phyloP scores from a whole-genome alignment of 2,329 filamentous ascomycete species.

The Fonsecaea erecta region DNA sequence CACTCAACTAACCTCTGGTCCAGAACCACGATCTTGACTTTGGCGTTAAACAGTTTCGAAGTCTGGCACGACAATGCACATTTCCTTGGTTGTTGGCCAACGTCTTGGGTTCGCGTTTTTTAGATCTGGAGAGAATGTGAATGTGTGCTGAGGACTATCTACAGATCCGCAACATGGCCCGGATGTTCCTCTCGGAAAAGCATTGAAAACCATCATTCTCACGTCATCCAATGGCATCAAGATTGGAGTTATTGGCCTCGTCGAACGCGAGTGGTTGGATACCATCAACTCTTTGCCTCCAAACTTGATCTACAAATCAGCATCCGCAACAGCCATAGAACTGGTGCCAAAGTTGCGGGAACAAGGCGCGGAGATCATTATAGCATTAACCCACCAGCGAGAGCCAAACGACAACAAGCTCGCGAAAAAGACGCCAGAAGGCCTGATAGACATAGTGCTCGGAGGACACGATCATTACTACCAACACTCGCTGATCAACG shows the following conservation, averaged over 20 bases:
- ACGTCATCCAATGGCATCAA: constrained; percentile 83
- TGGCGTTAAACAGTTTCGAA: constrained; percentile 77
- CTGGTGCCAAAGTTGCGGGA: constrained; percentile 73
- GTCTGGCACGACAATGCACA: constrained; percentile 72
- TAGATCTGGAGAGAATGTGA: not conserved
- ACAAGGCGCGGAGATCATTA: constrained; percentile 79
- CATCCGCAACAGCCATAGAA: constrained; percentile 73
- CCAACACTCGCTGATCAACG: constrained; percentile 74
- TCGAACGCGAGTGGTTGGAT: constrained; percentile 85
- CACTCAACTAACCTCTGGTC: not conserved
- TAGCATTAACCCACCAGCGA: constrained; percentile 82
- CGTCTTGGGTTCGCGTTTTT: constrained; percentile 50
- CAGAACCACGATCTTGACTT: constrained; percentile 94
- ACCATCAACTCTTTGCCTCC: constrained; percentile 87
- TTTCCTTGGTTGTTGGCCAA: constrained; percentile 93
- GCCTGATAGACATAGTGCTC: constrained; percentile 80
- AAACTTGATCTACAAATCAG: constrained; percentile 79
- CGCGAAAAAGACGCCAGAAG: constrained; percentile 70
- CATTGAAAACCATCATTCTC: constrained; percentile 74
- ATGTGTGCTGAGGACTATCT: constrained; percentile 60
- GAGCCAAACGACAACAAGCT: constrained; percentile 90
- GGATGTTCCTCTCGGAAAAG: constrained; percentile 74
- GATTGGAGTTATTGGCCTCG: constrained; percentile 81
- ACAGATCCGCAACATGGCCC: constrained; percentile 80
- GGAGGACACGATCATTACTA: constrained; percentile 94